These are phyloP conservation scores for Akebia trifoliata DNA, from an alignment of 164 flowering plant genomes.

Conservation along the genomic window DNA sequence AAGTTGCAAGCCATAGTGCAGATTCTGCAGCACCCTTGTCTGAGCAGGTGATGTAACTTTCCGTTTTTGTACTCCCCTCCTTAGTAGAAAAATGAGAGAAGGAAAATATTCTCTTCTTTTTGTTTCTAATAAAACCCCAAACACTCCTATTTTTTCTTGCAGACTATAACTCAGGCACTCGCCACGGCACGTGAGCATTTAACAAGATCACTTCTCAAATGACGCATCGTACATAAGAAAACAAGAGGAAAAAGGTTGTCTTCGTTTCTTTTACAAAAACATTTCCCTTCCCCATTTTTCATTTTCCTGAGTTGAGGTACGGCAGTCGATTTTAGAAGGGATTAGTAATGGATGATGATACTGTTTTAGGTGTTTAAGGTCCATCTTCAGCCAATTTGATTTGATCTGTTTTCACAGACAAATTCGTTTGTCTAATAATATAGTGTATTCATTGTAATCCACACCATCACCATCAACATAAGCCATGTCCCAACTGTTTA, in stretches of 20 bases:
- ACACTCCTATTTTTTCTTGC: constrained; percentile 14
- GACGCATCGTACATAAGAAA: constrained; percentile 12
- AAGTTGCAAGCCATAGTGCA: constrained; percentile 45
- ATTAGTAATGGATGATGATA: background rate
- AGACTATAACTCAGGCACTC: constrained; percentile 73
- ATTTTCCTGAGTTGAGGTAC: constrained; percentile 3
- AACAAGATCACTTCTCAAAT: constrained; percentile 56
- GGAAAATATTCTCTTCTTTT: background rate
- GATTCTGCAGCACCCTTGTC: constrained; percentile 53
- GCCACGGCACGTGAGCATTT: constrained; percentile 68
- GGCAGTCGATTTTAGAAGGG: background rate
- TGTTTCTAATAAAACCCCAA: background rate
- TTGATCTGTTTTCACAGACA: background rate
- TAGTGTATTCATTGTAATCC: too few species aligned
- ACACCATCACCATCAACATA: too few species aligned
- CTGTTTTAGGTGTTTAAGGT: background rate
- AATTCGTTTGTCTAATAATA: background rate
- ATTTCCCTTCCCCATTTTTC: background rate
- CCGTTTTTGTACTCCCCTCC: background rate
- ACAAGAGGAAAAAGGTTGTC: background rate
- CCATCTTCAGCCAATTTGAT: too few species aligned
- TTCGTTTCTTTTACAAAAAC: background rate
- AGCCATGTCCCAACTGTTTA: too few species aligned
- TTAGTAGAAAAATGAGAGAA: background rate
- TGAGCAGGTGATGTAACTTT: constrained; percentile 44